Evolutionary conservation across 176 grass and related monocot species (phyloP).

Genomic region (Oropetium thomaeum): DNA sequence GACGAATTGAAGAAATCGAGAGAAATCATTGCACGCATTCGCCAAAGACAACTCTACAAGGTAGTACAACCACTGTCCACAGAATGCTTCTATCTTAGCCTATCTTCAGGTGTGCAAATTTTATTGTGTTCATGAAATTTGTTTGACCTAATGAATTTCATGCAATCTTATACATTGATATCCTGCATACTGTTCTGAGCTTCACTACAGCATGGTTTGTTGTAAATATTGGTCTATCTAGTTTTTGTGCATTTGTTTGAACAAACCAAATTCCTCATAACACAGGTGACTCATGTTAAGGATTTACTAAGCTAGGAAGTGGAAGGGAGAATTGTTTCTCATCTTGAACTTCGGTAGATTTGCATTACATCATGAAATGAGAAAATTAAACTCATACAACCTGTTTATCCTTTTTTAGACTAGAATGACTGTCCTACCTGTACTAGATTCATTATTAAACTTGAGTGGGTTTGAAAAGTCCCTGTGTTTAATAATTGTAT

Average conservation of each 20-base stretch:
- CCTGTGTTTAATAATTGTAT: neutral
- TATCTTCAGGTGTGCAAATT: neutral
- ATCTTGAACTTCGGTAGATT: neutral
- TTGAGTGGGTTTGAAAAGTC: neutral
- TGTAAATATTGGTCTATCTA: neutral
- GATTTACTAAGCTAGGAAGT: neutral
- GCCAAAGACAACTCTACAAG: constrained; percentile 86
- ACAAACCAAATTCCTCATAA: neutral
- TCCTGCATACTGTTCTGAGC: neutral
- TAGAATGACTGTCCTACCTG: neutral
- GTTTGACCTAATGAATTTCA: neutral
- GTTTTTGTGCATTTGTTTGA: neutral
- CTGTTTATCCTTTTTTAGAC: neutral
- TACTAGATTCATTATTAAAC: neutral
- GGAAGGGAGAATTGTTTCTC: neutral
- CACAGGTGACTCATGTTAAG: neutral
- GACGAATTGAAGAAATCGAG: constrained; percentile 69
- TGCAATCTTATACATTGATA: neutral
- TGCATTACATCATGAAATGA: neutral
- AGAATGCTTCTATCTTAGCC: neutral
- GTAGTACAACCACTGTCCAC: constrained; percentile 23
- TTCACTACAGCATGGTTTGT: neutral
- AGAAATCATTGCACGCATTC: constrained; percentile 73
- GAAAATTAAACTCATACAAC: neutral
- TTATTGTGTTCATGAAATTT: neutral